Conservation (phyloP, 2,329 filamentous ascomycete genomes). For the Penicillium psychrosexuale region DNA sequence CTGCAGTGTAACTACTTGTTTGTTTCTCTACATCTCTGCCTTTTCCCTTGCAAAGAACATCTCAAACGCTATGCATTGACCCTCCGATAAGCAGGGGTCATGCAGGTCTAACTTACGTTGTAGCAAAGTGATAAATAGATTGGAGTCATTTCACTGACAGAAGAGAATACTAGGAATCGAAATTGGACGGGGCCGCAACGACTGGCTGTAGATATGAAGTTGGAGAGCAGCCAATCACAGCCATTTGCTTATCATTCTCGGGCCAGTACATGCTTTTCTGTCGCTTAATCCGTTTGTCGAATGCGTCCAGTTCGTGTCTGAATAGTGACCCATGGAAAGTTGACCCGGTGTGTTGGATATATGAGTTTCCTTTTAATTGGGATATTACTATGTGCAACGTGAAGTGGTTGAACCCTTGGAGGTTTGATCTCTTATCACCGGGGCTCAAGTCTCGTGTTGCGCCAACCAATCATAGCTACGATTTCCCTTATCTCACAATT, state of each 20-base stretch:
- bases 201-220: slow-evolving; percentile 33
- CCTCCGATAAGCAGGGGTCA: slow-evolving; percentile 16
- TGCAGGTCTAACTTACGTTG: neutral
- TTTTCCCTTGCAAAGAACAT: neutral
- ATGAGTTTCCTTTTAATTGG: neutral
- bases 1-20: neutral
- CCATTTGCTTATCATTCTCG: slow-evolving; percentile 17
- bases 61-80: neutral
- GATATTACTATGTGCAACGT: neutral
- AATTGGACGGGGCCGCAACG: neutral
- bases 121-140: slow-evolving; percentile 13
- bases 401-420: neutral
- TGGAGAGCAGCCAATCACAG: slow-evolving; percentile 26
- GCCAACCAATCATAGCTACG: slow-evolving; percentile 14
- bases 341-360: neutral
- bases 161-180: slow-evolving; percentile 17
- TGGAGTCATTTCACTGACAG: slow-evolving; percentile 16
- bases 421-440: slow-evolving; percentile 15
- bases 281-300: neutral
- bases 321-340: neutral
- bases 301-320: neutral
- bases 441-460: neutral
- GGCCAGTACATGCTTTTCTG: neutral
- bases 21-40: neutral
- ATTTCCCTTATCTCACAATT: slow-evolving; percentile 1